These are phyloP conservation scores for Anthracocystis setariae DNA, from an alignment of 1,284 basidiomycete genomes.

Conservation along the genomic window DNA sequence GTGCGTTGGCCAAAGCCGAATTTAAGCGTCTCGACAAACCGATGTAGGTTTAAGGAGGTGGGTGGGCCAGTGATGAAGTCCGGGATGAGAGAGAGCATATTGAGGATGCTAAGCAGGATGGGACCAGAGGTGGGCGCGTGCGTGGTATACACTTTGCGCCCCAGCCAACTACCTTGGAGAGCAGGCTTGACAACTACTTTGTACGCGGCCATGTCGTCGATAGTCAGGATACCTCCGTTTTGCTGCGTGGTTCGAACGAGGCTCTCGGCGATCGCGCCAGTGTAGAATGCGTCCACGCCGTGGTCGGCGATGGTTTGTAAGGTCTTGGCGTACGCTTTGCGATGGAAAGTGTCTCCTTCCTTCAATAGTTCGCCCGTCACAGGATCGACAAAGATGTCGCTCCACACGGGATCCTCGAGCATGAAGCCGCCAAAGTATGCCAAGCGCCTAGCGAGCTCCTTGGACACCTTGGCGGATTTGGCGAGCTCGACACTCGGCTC, in stretches of 20 bases:
- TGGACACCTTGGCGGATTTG: slow-evolving; percentile 52
- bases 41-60: slow-evolving; percentile 64
- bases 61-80: slow-evolving; percentile 20
- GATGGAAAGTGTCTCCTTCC: slow-evolving; percentile 52
- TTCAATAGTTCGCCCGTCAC: slow-evolving; percentile 70
- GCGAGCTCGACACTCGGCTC: slow-evolving; percentile 62
- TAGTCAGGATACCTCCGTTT: slow-evolving; percentile 79
- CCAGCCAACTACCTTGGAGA: slow-evolving; percentile 80
- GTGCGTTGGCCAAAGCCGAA: slow-evolving; percentile 69
- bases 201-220: slow-evolving; percentile 78
- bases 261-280: slow-evolving; percentile 80
- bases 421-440: slow-evolving; percentile 68
- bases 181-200: slow-evolving; percentile 76
- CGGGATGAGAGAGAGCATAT: slow-evolving; percentile 57
- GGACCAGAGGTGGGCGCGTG: slow-evolving; percentile 69
- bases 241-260: slow-evolving; percentile 76
- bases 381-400: slow-evolving; percentile 69
- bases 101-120: slow-evolving; percentile 63
- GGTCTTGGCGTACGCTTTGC: slow-evolving; percentile 54
- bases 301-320: slow-evolving; percentile 52
- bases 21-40: slow-evolving; percentile 68
- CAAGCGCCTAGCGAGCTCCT: slow-evolving; percentile 51
- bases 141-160: slow-evolving; percentile 83
- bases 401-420: slow-evolving; percentile 56
- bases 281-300: slow-evolving; percentile 61